phyloP scores from a whole-genome alignment of 2,329 filamentous ascomycete species.

The Botryotinia convoluta region DNA sequence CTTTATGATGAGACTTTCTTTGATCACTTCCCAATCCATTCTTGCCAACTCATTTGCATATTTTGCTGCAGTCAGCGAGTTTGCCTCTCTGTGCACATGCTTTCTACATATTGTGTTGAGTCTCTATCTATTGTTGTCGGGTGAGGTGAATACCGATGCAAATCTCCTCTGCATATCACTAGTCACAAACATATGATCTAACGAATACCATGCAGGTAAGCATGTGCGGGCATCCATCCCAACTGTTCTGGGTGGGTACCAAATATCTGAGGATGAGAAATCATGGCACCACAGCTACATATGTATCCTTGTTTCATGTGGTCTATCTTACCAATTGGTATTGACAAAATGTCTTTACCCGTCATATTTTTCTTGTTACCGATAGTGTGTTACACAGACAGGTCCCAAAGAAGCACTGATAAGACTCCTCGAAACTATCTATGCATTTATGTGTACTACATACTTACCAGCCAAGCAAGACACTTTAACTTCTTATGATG shows the following conservation, averaged over 20 bases:
- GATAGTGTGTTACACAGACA: slow-evolving; percentile 5
- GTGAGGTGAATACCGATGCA: neutral
- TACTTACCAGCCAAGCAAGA: neutral
- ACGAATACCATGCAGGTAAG: slow-evolving; percentile 2
- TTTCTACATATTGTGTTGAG: neutral
- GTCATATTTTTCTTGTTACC: neutral
- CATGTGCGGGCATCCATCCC: slow-evolving; percentile 12
- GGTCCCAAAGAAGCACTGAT: slow-evolving; percentile 3
- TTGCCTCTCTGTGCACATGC: slow-evolving; percentile 2
- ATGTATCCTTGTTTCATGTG: slow-evolving; percentile 2
- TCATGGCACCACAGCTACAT: slow-evolving; percentile 10
- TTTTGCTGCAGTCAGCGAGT: slow-evolving; percentile 5
- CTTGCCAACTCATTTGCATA: slow-evolving; percentile 11
- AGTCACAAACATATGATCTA: slow-evolving; percentile 9
- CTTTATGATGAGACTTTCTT: neutral
- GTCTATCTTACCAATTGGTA: neutral
- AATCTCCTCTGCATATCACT: slow-evolving; percentile 12
- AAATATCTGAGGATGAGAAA: slow-evolving; percentile 7
- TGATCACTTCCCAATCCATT: neutral
- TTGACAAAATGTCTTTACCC: slow-evolving; percentile 8
- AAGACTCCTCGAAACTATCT: neutral
- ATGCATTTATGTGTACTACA: slow-evolving; percentile 1
- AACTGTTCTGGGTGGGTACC: slow-evolving; percentile 12
- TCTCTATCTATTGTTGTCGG: neutral
- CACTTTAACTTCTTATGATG: neutral